Evolutionary conservation across 2,329 filamentous ascomycete genomes (phyloP).

Genomic region (Phoma sp.): DNA sequence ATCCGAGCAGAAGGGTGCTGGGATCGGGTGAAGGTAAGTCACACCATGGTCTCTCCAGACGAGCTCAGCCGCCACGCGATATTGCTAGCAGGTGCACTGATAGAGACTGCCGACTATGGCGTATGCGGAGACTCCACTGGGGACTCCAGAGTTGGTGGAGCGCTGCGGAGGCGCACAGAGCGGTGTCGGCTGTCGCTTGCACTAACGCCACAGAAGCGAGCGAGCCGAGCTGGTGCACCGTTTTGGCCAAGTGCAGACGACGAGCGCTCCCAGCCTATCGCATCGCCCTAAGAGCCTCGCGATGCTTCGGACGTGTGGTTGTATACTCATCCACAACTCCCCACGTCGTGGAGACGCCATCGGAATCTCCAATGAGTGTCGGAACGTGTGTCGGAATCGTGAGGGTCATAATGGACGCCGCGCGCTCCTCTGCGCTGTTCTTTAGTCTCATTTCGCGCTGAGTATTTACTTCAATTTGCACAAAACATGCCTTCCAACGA

Average conservation of each 20-base stretch:
- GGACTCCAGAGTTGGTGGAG: slow-evolving; percentile 25
- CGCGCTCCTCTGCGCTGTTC: slow-evolving; percentile 13
- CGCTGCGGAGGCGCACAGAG: slow-evolving; percentile 3
- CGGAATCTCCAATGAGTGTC: slow-evolving; percentile 24
- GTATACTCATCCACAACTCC: slow-evolving; percentile 3
- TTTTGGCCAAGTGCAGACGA: slow-evolving; percentile 13
- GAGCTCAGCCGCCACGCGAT: slow-evolving; percentile 15
- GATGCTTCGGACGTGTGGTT: slow-evolving; percentile 5
- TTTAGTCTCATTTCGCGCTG: neutral
- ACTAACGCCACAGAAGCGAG: slow-evolving; percentile 8
- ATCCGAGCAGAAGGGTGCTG: slow-evolving; percentile 22
- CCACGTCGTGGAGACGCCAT: slow-evolving; percentile 18
- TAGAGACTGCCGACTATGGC: neutral
- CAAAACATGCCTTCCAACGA: slow-evolving; percentile 39
- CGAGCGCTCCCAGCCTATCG: slow-evolving; percentile 16
- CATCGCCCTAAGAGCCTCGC: slow-evolving; percentile 6
- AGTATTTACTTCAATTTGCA: neutral
- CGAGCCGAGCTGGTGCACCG: neutral
- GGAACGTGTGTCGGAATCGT: slow-evolving; percentile 26
- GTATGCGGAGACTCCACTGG: slow-evolving; percentile 23
- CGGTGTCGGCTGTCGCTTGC: slow-evolving; percentile 19
- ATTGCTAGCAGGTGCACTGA: slow-evolving; percentile 1
- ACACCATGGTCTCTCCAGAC: slow-evolving; percentile 10
- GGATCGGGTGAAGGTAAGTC: slow-evolving; percentile 13
- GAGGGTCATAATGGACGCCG: slow-evolving; percentile 23